Evolutionary conservation across 148 eudicot species (phyloP), one percentile per base, ranked within the genome.

Genomic region (Rhododendron ferrugineum): DNA sequence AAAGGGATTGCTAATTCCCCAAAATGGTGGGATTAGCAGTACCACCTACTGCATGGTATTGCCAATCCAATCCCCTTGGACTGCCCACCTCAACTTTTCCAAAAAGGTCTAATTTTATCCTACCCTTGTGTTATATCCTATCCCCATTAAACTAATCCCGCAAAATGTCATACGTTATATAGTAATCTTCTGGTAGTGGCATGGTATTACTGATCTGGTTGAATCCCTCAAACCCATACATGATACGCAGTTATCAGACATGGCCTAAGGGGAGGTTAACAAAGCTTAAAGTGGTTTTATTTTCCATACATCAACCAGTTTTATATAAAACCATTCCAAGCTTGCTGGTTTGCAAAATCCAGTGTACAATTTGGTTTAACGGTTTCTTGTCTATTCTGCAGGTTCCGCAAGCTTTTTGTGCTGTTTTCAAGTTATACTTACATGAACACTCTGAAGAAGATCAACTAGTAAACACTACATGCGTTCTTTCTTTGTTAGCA

Each of bases 401-500:
- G 98, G 98, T 96, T 87, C 77, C 87, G 98, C 37, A 96, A 95
- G 86, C 91, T 96, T 22, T 96, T 95, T 85, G 97, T 93, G 22
- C 74, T 87, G 18, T 93, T 94, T 86, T 95, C 98, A 14, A 95
- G 98, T 82, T 95, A 93, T 86, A 92, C 99, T 7, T 96, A 89
- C 36, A 94, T 95, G 83, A 96, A 94, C 90, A 92, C 95, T 2
- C 91, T 96, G 16, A 88, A 49, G 89, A 92, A 86, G 90, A 92
- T 96, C 52, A 85, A 89, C 85, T 37, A 40, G 72, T 89, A 30
- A 5, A 30, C 40, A 13, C 15, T 70, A 22, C 40, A 30, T 30
- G 75, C 14, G 37, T 70, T 70, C 16, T 1, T 70, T 30, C 37
- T 30, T 70, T 30, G 37, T 28, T 30, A 11, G 36, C 37, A 70